These are phyloP conservation scores for Climacium dendroides DNA, from an alignment of 225 moss, liverwort and hornwort genomes.

Conservation along the genomic window DNA sequence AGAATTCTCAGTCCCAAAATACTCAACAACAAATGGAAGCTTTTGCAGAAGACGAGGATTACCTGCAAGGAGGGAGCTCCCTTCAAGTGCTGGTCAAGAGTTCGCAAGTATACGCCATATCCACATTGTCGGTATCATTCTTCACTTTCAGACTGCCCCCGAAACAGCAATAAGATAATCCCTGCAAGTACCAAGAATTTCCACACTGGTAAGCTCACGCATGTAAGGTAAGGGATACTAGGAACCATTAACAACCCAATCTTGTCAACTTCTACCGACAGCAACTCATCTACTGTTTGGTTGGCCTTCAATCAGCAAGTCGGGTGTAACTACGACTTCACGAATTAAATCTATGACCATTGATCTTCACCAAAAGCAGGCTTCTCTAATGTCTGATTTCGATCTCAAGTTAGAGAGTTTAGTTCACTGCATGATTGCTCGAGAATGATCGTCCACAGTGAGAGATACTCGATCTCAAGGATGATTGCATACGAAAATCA, in stretches of 20 bases:
- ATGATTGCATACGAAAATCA: not conserved
- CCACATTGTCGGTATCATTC: constrained; percentile 8
- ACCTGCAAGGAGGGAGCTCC: constrained; percentile 35
- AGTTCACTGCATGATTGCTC: not conserved
- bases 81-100: not conserved
- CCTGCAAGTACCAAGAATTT: not conserved
- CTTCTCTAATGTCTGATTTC: not conserved
- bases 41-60: not conserved
- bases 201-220: not conserved
- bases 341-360: not conserved
- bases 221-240: not conserved
- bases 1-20: not conserved
- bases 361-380: not conserved
- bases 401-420: not conserved
- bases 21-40: not conserved
- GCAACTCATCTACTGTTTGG: not conserved
- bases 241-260: not conserved
- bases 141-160: not conserved
- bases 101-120: constrained; percentile 15
- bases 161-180: not conserved
- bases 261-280: not conserved
- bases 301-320: not conserved
- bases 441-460: not conserved
- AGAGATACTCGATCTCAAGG: no score
- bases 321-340: not conserved